Conservation (phyloP, 2,329 filamentous ascomycete genomes). For the Fusarium brevicatenulatum region DNA sequence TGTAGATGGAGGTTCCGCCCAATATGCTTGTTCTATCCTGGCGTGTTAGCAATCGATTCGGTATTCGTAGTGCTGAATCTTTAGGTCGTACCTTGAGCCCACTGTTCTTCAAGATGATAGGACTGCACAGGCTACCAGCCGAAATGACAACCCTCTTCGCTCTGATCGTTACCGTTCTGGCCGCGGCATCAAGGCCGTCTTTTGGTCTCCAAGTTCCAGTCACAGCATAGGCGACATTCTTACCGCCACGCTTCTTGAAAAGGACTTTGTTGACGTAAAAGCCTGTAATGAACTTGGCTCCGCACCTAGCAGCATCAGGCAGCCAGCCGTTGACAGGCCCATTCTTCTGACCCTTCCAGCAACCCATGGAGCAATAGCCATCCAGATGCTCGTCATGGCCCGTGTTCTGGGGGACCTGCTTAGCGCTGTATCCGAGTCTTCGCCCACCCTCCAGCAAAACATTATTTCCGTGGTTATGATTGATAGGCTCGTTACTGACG, state of each 20-base stretch:
- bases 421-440: neutral
- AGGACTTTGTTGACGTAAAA: neutral
- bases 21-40: neutral
- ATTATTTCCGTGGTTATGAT: neutral
- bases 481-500: neutral
- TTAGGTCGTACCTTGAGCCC: neutral
- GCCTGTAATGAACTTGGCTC: neutral
- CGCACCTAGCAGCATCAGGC: neutral
- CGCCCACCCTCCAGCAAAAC: neutral
- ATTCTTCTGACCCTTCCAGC: neutral
- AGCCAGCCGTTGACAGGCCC: neutral
- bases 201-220: neutral
- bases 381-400: neutral
- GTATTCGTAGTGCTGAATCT: too few relatives aligned
- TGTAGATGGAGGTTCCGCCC: constrained; percentile 1
- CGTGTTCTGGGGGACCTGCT: neutral
- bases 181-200: rapidly evolving
- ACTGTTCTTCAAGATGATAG: neutral
- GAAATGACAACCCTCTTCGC: neutral
- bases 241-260: neutral
- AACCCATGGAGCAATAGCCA: neutral
- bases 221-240: neutral
- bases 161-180: neutral
- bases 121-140: neutral
- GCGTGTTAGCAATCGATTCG: too few relatives aligned